phyloP scores from a whole-genome alignment of 805 yeast genomes.

The Hanseniaspora hatyaiensis region DNA sequence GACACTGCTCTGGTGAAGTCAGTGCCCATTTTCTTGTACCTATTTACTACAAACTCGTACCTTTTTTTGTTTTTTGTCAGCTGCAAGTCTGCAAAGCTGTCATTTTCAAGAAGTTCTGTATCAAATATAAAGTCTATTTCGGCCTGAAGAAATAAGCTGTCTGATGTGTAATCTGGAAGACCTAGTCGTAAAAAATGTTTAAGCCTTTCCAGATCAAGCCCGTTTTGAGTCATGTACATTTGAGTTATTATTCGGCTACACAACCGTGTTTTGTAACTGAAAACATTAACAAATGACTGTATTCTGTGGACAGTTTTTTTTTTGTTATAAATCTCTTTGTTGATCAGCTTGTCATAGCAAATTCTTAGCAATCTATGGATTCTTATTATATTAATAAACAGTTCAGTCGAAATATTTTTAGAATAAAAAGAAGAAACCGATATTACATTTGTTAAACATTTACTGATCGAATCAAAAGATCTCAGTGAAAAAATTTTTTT shows the following conservation, averaged over 20 bases:
- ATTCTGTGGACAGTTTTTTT: constrained; percentile 9
- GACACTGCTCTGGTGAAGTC: constrained; percentile 1
- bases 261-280: constrained; percentile 7
- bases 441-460: background rate
- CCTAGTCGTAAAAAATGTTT: background rate
- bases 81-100: constrained; percentile 1
- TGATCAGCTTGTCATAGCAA: background rate
- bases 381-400: background rate
- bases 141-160: background rate
- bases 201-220: background rate
- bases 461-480: constrained; percentile 7
- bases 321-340: background rate
- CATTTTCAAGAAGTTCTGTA: constrained; percentile 6
- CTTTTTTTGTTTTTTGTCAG: constrained; percentile 11
- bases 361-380: constrained; percentile 2
- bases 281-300: constrained; percentile 8
- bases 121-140: constrained; percentile 11
- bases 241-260: constrained; percentile 9
- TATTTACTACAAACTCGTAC: constrained; percentile 8
- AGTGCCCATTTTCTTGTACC: constrained; percentile 4
- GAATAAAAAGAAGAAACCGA: background rate
- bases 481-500: background rate
- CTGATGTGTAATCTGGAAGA: constrained; percentile 2
- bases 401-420: background rate
- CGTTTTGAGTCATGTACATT: constrained; percentile 10